phyloP scores from a whole-genome alignment of 352 stramenopile species.

The Globisporangium cylindrosporum region DNA sequence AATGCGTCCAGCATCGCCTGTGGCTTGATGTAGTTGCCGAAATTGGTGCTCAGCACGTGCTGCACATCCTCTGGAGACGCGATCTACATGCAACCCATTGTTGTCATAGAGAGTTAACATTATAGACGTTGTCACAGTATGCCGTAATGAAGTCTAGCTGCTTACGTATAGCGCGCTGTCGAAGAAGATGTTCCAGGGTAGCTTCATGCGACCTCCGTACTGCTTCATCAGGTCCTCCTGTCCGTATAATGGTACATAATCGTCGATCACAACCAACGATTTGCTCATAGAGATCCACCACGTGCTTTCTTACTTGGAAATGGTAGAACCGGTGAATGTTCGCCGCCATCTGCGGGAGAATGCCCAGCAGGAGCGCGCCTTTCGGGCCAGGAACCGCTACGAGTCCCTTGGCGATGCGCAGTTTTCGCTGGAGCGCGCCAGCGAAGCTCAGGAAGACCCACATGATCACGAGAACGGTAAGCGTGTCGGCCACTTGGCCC shows the following conservation, averaged over 20 bases:
- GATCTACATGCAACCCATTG: constrained; percentile 20
- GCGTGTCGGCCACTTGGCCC: constrained; percentile 1
- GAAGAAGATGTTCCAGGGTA: constrained; percentile 66
- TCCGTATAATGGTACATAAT: neutral
- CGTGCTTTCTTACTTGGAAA: constrained; percentile 2
- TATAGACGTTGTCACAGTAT: neutral
- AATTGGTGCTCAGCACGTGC: constrained; percentile 60
- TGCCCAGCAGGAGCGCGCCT: constrained; percentile 14
- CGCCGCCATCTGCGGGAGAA: constrained; percentile 11
- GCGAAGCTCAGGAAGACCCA: neutral
- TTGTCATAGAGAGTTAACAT: neutral
- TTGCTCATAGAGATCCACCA: neutral
- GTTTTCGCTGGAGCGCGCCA: constrained; percentile 9
- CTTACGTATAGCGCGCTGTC: constrained; percentile 57
- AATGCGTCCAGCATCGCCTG: constrained; percentile 59
- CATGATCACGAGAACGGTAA: neutral
- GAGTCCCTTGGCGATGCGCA: constrained; percentile 16
- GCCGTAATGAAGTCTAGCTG: neutral
- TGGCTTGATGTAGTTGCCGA: constrained; percentile 69
- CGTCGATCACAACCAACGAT: neutral
- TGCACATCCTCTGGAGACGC: constrained; percentile 55
- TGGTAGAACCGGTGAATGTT: constrained; percentile 16
- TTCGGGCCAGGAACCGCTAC: constrained; percentile 14
- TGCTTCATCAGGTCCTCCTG: constrained; percentile 40
- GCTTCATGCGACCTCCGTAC: constrained; percentile 53